Base-by-base conservation (phyloP, 2,329 filamentous ascomycete species). In the Phoma sp. region DNA sequence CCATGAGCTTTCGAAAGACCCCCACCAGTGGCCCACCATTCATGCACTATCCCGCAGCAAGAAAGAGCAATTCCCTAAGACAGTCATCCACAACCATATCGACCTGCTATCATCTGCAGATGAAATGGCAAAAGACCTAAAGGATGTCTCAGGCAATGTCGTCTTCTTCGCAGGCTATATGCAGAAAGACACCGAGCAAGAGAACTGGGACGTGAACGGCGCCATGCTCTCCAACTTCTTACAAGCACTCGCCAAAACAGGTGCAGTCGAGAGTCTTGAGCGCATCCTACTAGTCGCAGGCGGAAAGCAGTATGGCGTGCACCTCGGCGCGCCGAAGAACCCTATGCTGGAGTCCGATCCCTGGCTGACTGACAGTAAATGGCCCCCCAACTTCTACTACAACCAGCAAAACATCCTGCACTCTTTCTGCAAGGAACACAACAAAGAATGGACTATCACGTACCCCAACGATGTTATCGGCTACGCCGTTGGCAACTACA, bases 211-310 rank as follows among this genome's bases (percentile, higher is more conserved):
- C 27, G 69, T 77, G 38, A 79, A 79, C 43, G 75, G 78, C 11
- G 69, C 66, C 30, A 78, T 83, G 76, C 71, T 83, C 5, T 62
- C 70, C 37, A 81, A 79, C 64, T 82, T 83, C 66, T 70, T 83
- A 22, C 49, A 68, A 1, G 79, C 80, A 0, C 70, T 83, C 7
- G 71, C 73, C 0, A 72, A 75, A 13, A 79, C 75, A 1, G 77
- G 77, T 0, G 75, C 75, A 4, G 67, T 71, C 32, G 71, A 72
- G 40, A 68, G 72, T 10, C 60, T 83, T 40, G 80, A 81, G 59
- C 74, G 78, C n/a, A 73, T 83, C 51, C 65, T 83, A 22, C 71
- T 83, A 8, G 78, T 80, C 5, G 79, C 75, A 0, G 81, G 81
- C 1, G 66, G 74, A 32, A 83, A 83, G 60, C 80, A 84, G 18